Evolutionary conservation across 805 yeast species (phyloP), one percentile per base, ranked within the genome.

Genomic region (Isabelozyma rhagii): DNA sequence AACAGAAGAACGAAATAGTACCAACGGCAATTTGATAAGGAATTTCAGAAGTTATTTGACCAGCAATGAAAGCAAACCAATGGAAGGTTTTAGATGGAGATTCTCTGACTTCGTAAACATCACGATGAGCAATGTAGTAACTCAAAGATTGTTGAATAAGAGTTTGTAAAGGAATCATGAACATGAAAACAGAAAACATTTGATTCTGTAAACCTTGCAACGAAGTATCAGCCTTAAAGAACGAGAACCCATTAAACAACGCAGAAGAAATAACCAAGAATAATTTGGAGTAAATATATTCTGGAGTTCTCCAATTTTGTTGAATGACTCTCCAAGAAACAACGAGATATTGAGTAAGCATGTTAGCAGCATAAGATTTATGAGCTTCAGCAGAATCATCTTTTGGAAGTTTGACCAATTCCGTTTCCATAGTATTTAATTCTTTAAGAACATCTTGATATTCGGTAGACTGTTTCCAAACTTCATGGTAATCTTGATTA

Each of bases 391-490:
- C 60, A 13, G 58, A 50, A 3, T 55, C 56, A 47, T 60, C 63
- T 48, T 51, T 55, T 29, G 69, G 69, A 52, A 64, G 53, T 47
- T 61, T 47, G n/a, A 50, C 49, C 43, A 59, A 72, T 59, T 85
- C 89, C 9, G 51, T 61, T 64, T 85, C 90, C 92, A 89, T 82
- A 43, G 63, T 50, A 17, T 76, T 80, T 57, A 89, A 75, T 62
- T 87, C 93, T 2, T 62, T 67, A 50, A 81, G 78, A 36, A 87
- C 81, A 6, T 76, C 82, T 47, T 68, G 60, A 57, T 79, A 80
- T 63, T 89, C 91, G 0, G 67, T 67, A 38, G 96, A 88, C 44
- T 78, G 75, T 64, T 79, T 68, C 97, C 97, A 89, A 45, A 86
- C 89, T 60, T 87, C 85, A 60, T 81, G 76, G 60, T 84, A 87